Evolutionary conservation across 768 basidiomycete species (phyloP), one percentile per base, ranked within the genome.

Genomic region (Chalciporus sphaerocephalus): DNA sequence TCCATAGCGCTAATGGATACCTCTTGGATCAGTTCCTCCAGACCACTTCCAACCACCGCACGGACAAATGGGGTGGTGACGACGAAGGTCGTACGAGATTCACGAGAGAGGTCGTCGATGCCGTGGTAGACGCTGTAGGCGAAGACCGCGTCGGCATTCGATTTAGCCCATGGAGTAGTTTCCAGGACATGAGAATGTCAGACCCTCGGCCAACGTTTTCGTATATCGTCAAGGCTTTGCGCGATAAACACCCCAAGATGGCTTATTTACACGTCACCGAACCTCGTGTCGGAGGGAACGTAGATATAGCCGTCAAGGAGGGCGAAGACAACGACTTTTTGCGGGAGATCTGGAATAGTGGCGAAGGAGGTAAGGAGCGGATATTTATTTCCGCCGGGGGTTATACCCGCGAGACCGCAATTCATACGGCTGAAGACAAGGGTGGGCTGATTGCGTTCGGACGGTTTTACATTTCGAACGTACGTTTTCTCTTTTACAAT

Each of bases 21-120:
- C 58, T 81, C 3, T 35, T 74, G 3, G 80, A 86, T 54, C 81
- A 86, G 57, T 85, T 86, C 68, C 46, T 47, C 6, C 49, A 47
- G 20, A 38, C 36, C 5, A 9, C 25, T n/a, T 47, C 40, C 27
- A 50, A 66, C 60, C 52, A 69, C 12, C 72, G 82, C 15, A 77
- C 73, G 13, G 84, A 87, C 59, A 67, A 71, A 42, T 89, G 83
- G 59, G 87, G 87, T 0, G 85, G 87, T 1, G 76, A 73, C 25
- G 54, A 75, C 35, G 74, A 77, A 51, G 76, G 76, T 44, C 58
- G 79, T 8, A 56, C 65, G 1, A 63, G 74, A 12, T 79, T 82
- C 56, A 48, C 60, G 2, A 62, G 74, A n/a, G 70, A 75, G 53
- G 64, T 78, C 27, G 53, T 73, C n/a, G 57, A 70, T 16, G 72